Base-by-base conservation (phyloP, 1,284 basidiomycete genomes). In the Ustilago bromivora region DNA sequence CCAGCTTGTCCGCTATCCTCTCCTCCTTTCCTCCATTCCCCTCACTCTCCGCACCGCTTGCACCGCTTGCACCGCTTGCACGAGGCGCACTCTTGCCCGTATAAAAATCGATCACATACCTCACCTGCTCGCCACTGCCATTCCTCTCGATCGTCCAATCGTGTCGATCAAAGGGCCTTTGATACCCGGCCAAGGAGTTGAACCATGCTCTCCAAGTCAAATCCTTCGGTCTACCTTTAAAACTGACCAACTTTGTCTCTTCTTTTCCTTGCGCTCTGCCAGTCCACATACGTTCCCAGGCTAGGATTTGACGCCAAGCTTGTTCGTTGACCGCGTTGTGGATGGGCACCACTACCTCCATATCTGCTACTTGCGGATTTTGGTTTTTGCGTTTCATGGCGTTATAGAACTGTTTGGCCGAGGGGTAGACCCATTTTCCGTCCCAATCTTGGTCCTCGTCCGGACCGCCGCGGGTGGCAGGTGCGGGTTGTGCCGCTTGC, bases 61-160 rank as follows among this genome's bases (percentile, higher is more conserved):
- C 87, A 78, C 5, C 88, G n/a, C 47, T 51, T 31, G 43, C 87
- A 87, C 23, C 23, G 6, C 12, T 88, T 85, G 32, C 87, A 78
- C 5, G 23, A 28, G 23, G 23, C 23, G 23, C 88, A 17, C 49
- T 51, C 12, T 80, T 56, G n/a, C 97, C 96, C 0, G 94, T 93
- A 88, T 99, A 99, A 86, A 98, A 99, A 87, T 99, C 96, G 79
- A 99, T 98, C 66, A 99, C 92, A 88, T 99, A 99, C 72, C 96
- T 92, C 83, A 96, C 89, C 62, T 91, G 91, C 46, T 90, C 90
- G 2, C 95, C 95, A 28, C 11, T 31, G 82, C 94, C 95, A 35
- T 41, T 19, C 51, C 97, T 91, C 86, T 98, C 95, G 51, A 99
- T 91, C 51, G 94, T 88, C 97, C 96, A 99, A 87, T 99, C 96